Percentiles rank a stretch among this genome's conserved stretches.
Evolutionary conservation across 2,329 filamentous ascomycete genomes (phyloP).

Genomic region (Epichloe aotearoae): DNA sequence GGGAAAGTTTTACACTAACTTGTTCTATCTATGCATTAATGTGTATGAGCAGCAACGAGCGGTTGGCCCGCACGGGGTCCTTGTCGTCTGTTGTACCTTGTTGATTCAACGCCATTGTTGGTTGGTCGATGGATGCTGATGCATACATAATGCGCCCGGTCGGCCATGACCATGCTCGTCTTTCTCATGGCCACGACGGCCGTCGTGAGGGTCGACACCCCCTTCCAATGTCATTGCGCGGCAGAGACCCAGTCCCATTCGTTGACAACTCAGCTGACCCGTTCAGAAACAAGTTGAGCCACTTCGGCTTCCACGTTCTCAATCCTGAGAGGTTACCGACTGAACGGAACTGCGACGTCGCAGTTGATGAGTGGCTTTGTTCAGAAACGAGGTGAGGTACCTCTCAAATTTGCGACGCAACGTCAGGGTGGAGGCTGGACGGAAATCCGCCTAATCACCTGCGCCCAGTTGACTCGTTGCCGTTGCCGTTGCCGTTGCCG

Average conservation of each 20-base stretch:
- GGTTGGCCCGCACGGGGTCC: too few species aligned
- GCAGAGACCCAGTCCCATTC: neutral
- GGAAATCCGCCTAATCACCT: too few species aligned
- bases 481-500: too few species aligned
- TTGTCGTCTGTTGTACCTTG: too few species aligned
- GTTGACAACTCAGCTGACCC: neutral
- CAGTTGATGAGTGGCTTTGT: neutral
- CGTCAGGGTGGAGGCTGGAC: too few species aligned
- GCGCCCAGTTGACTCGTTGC: too few species aligned
- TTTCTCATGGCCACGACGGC: neutral
- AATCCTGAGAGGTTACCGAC: slow-evolving; percentile 7
- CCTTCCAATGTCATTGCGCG: neutral
- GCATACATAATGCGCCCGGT: neutral
- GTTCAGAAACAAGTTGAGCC: neutral
- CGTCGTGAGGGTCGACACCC: neutral
- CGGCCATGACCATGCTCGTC: neutral
- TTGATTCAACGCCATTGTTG: neutral
- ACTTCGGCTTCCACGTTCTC: neutral
- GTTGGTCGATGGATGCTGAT: neutral
- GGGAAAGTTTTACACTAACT: too few species aligned
- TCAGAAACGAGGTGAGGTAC: neutral
- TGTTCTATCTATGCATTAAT: too few species aligned
- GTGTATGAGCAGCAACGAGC: too few species aligned
- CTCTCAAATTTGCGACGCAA: too few species aligned
- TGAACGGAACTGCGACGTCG: slow-evolving; percentile 3